Percentiles rank a stretch among this genome's conserved stretches.
phyloP scores from a whole-genome alignment of 75 land plant species.

The Cunninghamia lanceolata region DNA sequence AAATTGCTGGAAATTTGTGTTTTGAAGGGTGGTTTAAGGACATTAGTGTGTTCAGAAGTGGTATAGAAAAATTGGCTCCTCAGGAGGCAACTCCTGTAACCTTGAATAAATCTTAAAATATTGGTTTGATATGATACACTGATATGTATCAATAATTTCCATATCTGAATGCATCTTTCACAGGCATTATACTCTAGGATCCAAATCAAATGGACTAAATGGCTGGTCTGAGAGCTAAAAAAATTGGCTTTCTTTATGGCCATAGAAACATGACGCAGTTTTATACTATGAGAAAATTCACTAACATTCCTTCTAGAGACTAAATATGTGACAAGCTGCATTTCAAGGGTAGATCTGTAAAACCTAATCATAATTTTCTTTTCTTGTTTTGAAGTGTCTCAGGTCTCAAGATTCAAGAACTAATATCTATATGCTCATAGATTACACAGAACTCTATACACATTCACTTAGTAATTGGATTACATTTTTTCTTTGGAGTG shows the following conservation, averaged over 20 bases:
- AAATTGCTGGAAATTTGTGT: background rate
- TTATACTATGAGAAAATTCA: background rate
- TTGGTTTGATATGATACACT: background rate
- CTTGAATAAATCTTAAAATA: background rate
- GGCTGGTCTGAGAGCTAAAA: background rate
- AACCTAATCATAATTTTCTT: background rate
- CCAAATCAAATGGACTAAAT: background rate
- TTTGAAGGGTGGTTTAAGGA: background rate
- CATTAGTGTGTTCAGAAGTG: background rate
- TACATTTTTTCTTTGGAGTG: too few species aligned
- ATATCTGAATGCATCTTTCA: background rate
- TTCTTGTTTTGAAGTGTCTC: background rate
- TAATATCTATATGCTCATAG: background rate
- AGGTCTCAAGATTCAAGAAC: background rate
- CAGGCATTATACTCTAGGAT: background rate
- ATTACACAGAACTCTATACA: background rate
- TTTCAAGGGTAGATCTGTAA: background rate
- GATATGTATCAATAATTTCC: background rate
- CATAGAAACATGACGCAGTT: background rate
- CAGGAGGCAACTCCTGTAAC: background rate
- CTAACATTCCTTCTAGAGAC: background rate
- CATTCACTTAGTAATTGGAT: background rate
- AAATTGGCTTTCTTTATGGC: background rate
- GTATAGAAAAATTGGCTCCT: background rate
- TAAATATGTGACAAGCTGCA: slow-evolving; percentile 1